These are phyloP conservation scores for Bombardia bombarda DNA, from an alignment of 495 filamentous ascomycete species.

Conservation along the genomic window DNA sequence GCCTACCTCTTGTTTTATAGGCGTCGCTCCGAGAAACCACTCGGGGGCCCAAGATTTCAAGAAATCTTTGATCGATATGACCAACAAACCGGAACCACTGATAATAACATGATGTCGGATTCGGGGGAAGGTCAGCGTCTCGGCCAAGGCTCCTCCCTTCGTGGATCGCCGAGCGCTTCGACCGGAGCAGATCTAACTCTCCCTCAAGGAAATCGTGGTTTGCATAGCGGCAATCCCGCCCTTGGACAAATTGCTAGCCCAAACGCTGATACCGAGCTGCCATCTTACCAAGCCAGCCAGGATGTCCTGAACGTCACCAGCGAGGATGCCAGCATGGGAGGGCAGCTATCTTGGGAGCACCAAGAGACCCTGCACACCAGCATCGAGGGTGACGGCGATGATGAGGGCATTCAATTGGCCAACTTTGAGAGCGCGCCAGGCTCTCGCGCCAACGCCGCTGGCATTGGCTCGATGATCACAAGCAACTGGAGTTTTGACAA, in stretches of 20 bases:
- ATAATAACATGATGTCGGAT: slow-evolving; percentile 34
- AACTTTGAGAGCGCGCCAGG: slow-evolving; percentile 13
- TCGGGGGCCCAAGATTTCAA: slow-evolving; percentile 70
- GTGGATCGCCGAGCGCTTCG: slow-evolving; percentile 79
- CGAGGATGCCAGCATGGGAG: slow-evolving; percentile 11
- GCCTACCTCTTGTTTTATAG: slow-evolving; percentile 97
- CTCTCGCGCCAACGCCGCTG: slow-evolving; percentile 12
- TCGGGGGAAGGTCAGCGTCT: slow-evolving; percentile 81
- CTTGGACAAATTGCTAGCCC: neutral
- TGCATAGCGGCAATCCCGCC: slow-evolving; percentile 15
- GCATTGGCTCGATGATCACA: slow-evolving; percentile 17
- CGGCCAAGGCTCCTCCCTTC: slow-evolving; percentile 72
- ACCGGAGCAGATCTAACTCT: slow-evolving; percentile 65
- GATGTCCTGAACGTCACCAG: neutral
- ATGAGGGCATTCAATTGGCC: slow-evolving; percentile 20
- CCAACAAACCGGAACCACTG: slow-evolving; percentile 30
- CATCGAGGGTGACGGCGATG: slow-evolving; percentile 35
- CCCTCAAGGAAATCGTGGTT: slow-evolving; percentile 59
- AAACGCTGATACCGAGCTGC: slow-evolving; percentile 10
- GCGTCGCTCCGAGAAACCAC: slow-evolving; percentile 62
- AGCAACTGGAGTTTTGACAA: slow-evolving; percentile 32
- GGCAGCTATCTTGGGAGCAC: slow-evolving; percentile 7
- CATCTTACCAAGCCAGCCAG: slow-evolving; percentile 10
- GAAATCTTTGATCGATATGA: slow-evolving; percentile 53
- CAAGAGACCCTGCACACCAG: slow-evolving; percentile 21